These are phyloP conservation scores for Corniculantispora saksenae DNA, from an alignment of 2,329 filamentous ascomycete genomes.

Conservation along the genomic window DNA sequence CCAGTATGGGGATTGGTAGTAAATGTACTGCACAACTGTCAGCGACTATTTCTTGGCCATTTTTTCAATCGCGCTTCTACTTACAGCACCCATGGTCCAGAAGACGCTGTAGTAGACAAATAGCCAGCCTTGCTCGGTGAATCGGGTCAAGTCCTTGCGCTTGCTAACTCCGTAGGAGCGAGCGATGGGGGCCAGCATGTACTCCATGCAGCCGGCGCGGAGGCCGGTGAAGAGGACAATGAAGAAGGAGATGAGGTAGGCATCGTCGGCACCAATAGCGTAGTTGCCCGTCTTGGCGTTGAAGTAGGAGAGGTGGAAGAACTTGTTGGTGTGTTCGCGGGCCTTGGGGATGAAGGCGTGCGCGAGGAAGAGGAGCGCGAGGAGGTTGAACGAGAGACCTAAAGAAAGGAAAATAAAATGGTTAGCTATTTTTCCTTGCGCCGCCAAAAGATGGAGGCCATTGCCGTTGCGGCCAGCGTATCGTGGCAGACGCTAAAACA, in stretches of 20 bases:
- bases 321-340: slow-evolving; percentile 77
- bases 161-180: slow-evolving; percentile 71
- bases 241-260: slow-evolving; percentile 74
- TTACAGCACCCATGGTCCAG: slow-evolving; percentile 82
- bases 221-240: slow-evolving; percentile 85
- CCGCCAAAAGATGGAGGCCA: background rate
- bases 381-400: slow-evolving; percentile 82
- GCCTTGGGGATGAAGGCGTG: slow-evolving; percentile 82
- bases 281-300: slow-evolving; percentile 70
- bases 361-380: slow-evolving; percentile 78
- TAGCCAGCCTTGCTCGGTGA: slow-evolving; percentile 94
- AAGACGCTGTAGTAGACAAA: slow-evolving; percentile 79
- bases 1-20: slow-evolving; percentile 76
- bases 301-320: slow-evolving; percentile 84
- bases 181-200: slow-evolving; percentile 77
- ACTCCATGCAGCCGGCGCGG: slow-evolving; percentile 83
- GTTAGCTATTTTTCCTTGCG: slow-evolving; percentile 26
- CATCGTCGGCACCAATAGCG: slow-evolving; percentile 76
- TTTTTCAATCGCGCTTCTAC: slow-evolving; percentile 32
- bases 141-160: slow-evolving; percentile 75
- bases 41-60: background rate
- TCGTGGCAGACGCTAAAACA: background rate
- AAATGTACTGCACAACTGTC: slow-evolving; percentile 65
- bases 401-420: slow-evolving; percentile 7
- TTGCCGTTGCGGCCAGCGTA: background rate